These are phyloP conservation scores for Trifolium dubium DNA, from an alignment of 306 rosid species.

Conservation along the genomic window DNA sequence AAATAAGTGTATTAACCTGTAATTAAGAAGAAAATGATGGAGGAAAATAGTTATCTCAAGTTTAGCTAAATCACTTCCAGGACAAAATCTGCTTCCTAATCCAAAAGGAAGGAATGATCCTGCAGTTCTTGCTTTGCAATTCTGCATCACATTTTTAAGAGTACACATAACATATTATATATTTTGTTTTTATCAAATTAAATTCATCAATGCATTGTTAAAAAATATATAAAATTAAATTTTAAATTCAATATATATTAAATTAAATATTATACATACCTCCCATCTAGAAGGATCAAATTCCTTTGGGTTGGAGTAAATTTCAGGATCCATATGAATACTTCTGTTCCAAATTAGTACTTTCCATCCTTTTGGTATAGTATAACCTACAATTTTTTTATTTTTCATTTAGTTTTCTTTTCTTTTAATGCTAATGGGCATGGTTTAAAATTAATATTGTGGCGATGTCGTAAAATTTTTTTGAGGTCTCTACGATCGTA, in stretches of 20 bases:
- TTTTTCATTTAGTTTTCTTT: neutral
- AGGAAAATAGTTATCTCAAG: conserved; percentile 63
- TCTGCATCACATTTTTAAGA: conserved; percentile 46
- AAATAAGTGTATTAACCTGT: conserved; percentile 45
- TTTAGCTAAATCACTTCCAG: conserved; percentile 66
- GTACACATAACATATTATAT: conserved; percentile 6
- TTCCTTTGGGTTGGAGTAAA: conserved; percentile 54
- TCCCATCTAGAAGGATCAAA: conserved; percentile 76
- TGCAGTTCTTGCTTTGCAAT: conserved; percentile 46
- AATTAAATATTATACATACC: conserved; percentile 39
- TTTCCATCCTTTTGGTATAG: conserved; percentile 77
- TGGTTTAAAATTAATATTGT: neutral
- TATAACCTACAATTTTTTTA: conserved; percentile 53
- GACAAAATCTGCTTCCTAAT: conserved; percentile 65
- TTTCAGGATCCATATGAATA: conserved; percentile 74
- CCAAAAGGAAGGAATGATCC: conserved; percentile 73
- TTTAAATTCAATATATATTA: neutral
- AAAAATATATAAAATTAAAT: neutral
- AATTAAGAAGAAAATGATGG: conserved; percentile 65
- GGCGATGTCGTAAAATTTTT: neutral
- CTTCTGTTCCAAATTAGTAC: conserved; percentile 70
- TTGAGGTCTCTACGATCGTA: neutral
- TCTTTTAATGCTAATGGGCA: neutral
- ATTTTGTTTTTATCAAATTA: conserved; percentile 23
- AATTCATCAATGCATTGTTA: neutral